phyloP scores from a whole-genome alignment of 352 stramenopile genomes.

The Heterotrichella gracilis region DNA sequence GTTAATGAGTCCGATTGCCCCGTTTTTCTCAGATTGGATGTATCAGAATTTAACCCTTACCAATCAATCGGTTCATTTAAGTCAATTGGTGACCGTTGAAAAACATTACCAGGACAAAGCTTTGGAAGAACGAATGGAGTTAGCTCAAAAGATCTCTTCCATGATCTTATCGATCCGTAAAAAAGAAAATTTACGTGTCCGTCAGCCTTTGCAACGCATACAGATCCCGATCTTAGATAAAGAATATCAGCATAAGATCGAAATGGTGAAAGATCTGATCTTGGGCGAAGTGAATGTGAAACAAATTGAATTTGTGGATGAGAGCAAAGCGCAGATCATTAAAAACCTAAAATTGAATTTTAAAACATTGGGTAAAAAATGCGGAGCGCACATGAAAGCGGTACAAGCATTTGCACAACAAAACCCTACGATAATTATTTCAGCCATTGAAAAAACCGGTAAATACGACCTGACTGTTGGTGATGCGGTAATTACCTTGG shows the following conservation, averaged over 20 bases:
- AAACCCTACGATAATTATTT: not conserved
- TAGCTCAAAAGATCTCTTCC: not conserved
- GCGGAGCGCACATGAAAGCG: not conserved
- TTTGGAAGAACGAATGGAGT: not conserved
- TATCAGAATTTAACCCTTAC: not conserved
- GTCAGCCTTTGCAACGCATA: not conserved
- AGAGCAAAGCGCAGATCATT: not conserved
- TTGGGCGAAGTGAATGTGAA: not conserved
- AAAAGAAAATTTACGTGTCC: not conserved
- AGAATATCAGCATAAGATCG: not conserved
- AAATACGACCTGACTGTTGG: not conserved
- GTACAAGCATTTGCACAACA: not conserved
- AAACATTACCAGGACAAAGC: not conserved
- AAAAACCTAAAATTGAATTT: not conserved
- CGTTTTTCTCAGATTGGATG: not conserved
- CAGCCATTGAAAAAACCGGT: not conserved
- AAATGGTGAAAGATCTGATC: not conserved
- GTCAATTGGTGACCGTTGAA: not conserved
- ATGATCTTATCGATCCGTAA: not conserved
- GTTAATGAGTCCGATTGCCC: not conserved
- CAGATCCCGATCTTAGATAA: not conserved
- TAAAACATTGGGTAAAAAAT: not conserved
- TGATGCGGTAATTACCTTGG: not conserved
- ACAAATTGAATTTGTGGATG: not conserved
- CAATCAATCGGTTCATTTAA: not conserved